Evolutionary conservation across 208 protist genomes (phyloP).

Genomic region (Crithidia sp.): DNA sequence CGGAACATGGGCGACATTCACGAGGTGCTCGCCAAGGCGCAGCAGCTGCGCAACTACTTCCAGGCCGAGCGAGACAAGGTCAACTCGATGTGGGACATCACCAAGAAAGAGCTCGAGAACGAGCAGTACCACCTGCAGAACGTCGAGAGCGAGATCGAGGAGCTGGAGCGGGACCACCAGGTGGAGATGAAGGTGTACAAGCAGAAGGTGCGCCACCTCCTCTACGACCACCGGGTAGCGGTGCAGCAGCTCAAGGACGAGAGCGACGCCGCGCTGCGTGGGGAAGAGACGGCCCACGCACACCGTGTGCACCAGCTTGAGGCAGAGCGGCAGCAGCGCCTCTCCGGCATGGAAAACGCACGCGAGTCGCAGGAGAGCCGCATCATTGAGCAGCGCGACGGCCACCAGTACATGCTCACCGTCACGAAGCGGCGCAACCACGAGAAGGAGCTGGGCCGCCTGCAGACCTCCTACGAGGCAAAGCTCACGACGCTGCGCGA

Average conservation of each 20-base stretch:
- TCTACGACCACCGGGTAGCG: slow-evolving; percentile 94
- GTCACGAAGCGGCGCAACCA: slow-evolving; percentile 90
- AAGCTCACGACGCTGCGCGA: slow-evolving; percentile 90
- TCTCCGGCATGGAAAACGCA: slow-evolving; percentile 61
- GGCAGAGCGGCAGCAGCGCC: slow-evolving; percentile 58
- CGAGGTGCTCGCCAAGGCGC: slow-evolving; percentile 84
- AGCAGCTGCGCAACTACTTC: slow-evolving; percentile 96
- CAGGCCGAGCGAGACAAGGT: slow-evolving; percentile 97
- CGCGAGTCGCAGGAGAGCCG: slow-evolving; percentile 80
- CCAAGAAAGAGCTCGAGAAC: slow-evolving; percentile 93
- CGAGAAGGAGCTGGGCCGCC: slow-evolving; percentile 82
- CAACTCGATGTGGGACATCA: slow-evolving; percentile 93
- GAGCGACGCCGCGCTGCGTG: slow-evolving; percentile 86
- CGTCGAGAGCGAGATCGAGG: slow-evolving; percentile 93
- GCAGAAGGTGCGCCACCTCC: slow-evolving; percentile 96
- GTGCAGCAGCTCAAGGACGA: slow-evolving; percentile 91
- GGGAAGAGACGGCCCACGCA: slow-evolving; percentile 84
- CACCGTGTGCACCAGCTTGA: slow-evolving; percentile 74
- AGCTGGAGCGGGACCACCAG: slow-evolving; percentile 94
- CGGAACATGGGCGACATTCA: slow-evolving; percentile 66
- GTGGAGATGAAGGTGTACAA: slow-evolving; percentile 98
- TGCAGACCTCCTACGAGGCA: slow-evolving; percentile 88
- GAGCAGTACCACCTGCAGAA: slow-evolving; percentile 77
- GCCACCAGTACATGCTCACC: slow-evolving; percentile 88
- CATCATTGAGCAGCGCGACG: slow-evolving; percentile 85